Conservation (phyloP, 2,329 filamentous ascomycete genomes). For the Neopestalotiopsis sp. region DNA sequence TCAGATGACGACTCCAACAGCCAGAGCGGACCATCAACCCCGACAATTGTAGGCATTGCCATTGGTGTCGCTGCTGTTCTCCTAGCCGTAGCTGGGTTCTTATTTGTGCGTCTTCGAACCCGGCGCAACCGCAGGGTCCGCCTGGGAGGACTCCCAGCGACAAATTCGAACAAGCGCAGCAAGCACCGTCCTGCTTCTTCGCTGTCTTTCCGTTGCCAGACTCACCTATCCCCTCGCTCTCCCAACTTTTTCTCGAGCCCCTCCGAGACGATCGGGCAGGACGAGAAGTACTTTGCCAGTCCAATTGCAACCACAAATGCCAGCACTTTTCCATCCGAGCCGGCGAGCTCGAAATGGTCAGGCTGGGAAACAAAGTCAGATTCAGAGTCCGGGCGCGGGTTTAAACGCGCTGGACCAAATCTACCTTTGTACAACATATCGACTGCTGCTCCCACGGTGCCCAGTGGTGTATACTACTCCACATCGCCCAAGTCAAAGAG, state of each 20-base stretch:
- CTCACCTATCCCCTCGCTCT: slow-evolving; percentile 46
- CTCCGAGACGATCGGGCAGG: slow-evolving; percentile 30
- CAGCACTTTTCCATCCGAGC: slow-evolving; percentile 27
- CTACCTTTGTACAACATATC: slow-evolving; percentile 32
- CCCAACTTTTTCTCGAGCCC: slow-evolving; percentile 41
- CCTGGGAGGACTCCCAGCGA: slow-evolving; percentile 28
- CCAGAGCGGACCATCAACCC: slow-evolving; percentile 37
- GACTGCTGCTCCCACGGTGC: slow-evolving; percentile 32
- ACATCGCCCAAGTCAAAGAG: slow-evolving; percentile 35
- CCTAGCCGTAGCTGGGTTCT: slow-evolving; percentile 43
- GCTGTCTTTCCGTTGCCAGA: slow-evolving; percentile 58
- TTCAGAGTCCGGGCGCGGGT: slow-evolving; percentile 21
- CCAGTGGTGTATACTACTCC: slow-evolving; percentile 36
- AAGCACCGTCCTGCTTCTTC: slow-evolving; percentile 47
- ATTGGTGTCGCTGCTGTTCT: slow-evolving; percentile 45
- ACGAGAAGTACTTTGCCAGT: slow-evolving; percentile 31
- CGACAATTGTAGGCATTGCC: slow-evolving; percentile 51
- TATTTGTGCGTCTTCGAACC: slow-evolving; percentile 53
- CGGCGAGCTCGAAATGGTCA: slow-evolving; percentile 22
- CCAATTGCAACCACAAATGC: slow-evolving; percentile 28
- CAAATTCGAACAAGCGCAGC: slow-evolving; percentile 30
- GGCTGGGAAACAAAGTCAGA: slow-evolving; percentile 15
- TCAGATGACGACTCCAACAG: slow-evolving; percentile 22
- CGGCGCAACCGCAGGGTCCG: slow-evolving; percentile 43
- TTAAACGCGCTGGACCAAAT: slow-evolving; percentile 17